phyloP scores from a whole-genome alignment of 257 asterid genomes.

The Mentha longifolia region DNA sequence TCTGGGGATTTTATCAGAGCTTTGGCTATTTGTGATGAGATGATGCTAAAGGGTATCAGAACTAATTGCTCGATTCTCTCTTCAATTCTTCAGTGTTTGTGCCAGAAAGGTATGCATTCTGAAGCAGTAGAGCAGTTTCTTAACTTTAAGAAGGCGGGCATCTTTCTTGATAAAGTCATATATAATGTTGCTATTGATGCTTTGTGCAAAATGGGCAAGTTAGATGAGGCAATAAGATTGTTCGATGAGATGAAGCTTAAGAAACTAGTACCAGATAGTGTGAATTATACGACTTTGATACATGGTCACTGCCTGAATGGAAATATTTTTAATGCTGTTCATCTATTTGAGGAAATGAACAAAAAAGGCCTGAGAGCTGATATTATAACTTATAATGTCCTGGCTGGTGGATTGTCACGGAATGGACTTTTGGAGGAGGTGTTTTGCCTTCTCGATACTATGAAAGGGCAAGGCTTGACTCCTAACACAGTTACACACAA shows the following conservation, averaged over 20 bases:
- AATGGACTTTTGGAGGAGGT: constrained; percentile 50
- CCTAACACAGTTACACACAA: constrained; percentile 64
- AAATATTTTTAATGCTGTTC: constrained; percentile 52
- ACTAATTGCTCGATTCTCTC: constrained; percentile 62
- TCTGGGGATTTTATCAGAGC: constrained; percentile 60
- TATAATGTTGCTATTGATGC: constrained; percentile 73
- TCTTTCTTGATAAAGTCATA: constrained; percentile 62
- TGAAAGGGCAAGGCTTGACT: constrained; percentile 56
- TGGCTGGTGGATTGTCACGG: constrained; percentile 65
- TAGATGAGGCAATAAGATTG: constrained; percentile 61
- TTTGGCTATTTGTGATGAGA: constrained; percentile 50
- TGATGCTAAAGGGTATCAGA: constrained; percentile 62
- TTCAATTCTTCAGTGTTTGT: constrained; percentile 73
- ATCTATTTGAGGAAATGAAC: constrained; percentile 62
- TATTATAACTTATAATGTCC: constrained; percentile 59
- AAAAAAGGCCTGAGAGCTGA: constrained; percentile 63
- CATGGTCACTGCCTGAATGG: constrained; percentile 63
- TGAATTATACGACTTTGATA: constrained; percentile 82
- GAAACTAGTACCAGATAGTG: constrained; percentile 57
- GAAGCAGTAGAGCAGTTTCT: constrained; percentile 58
- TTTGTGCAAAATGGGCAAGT: constrained; percentile 60
- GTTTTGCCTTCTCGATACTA: constrained; percentile 47
- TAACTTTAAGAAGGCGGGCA: constrained; percentile 49
- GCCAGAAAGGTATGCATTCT: constrained; percentile 54
- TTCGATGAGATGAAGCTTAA: constrained; percentile 73